phyloP scores from a whole-genome alignment of 805 yeast species.

The Candida oleophila region DNA sequence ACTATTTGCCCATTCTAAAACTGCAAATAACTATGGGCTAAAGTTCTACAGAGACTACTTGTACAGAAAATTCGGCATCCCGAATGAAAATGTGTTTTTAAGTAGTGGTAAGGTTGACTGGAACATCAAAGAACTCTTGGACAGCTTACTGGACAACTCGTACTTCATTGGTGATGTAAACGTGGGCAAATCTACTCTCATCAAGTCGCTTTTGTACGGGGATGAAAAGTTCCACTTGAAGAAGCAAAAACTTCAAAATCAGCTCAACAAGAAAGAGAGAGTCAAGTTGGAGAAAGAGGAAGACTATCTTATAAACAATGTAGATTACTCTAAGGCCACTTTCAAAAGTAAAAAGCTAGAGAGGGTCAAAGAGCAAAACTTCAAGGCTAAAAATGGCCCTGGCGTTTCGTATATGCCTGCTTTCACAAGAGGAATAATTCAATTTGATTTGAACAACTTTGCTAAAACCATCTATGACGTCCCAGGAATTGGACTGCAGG shows the following conservation, averaged over 20 bases:
- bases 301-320: conserved; percentile 12
- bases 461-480: conserved; percentile 39
- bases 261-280: conserved; percentile 7
- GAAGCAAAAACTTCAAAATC: background rate
- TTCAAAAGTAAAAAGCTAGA: conserved; percentile 7
- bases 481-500: conserved; percentile 41
- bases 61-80: conserved; percentile 25
- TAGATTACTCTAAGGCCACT: background rate
- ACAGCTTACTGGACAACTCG: conserved; percentile 35
- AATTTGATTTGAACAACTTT: conserved; percentile 27
- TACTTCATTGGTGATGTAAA: conserved; percentile 68
- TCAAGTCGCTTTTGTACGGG: conserved; percentile 43
- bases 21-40: conserved; percentile 22
- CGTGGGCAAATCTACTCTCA: conserved; percentile 65
- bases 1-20: conserved; percentile 31
- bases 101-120: conserved; percentile 55
- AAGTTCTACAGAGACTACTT: conserved; percentile 37
- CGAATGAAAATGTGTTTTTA: conserved; percentile 42
- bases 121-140: conserved; percentile 44
- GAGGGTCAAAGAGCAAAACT: conserved; percentile 12
- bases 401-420: conserved; percentile 62
- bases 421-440: conserved; percentile 57
- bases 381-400: conserved; percentile 39
- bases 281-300: conserved; percentile 17
- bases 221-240: conserved; percentile 5